Base-by-base conservation (phyloP, 2,329 filamentous ascomycete species). In the Thielaviopsis populi region DNA sequence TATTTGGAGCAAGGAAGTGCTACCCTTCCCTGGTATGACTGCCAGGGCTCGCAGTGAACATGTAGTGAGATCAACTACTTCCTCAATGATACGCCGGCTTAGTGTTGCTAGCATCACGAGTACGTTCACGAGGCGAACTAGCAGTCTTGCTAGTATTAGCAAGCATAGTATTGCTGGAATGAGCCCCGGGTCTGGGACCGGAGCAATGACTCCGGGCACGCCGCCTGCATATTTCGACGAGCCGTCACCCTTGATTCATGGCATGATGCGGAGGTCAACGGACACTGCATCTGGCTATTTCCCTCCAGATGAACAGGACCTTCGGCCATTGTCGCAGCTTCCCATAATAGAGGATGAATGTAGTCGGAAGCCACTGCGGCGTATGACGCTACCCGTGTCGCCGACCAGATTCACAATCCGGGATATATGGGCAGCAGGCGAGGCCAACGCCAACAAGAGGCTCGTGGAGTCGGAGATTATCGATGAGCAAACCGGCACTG, bases 21-120 rank as follows among this genome's bases (percentile, higher is more conserved):
- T 96, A 50, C 90, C 91, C 0, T 94, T 87, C 70, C 90, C 91
- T 17, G 90, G 90, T 1, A 91, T 96, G 82, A 82, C 81, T 40
- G 78, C 73, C 74, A 73, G 84, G 75, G 73, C 83, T 72, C 73
- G 83, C 76, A 75, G 87, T 69, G 83, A 95, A 69, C 83, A 88
- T 70, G 77, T 89, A 2, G 85, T 94, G 58, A 81, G 88, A 61
- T 83, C 83, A 48, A 90, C 87, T n/a, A 88, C 91, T 13, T 90
- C 89, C 42, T 88, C 88, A 0, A 83, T 96, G 70, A 95, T 96
- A 76, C 83, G 91, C 62, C 95, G 91, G 72, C 80, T 96, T 67
- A 95, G 89, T 73, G 86, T 89, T 70, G 86, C 87, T 59, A 91
- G 86, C 72, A 87, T 94, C 68, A 81, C 88, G 15, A 86, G 82